phyloP scores from a whole-genome alignment of 1,284 basidiomycete genomes.

The Rhodotorula glutinis region DNA sequence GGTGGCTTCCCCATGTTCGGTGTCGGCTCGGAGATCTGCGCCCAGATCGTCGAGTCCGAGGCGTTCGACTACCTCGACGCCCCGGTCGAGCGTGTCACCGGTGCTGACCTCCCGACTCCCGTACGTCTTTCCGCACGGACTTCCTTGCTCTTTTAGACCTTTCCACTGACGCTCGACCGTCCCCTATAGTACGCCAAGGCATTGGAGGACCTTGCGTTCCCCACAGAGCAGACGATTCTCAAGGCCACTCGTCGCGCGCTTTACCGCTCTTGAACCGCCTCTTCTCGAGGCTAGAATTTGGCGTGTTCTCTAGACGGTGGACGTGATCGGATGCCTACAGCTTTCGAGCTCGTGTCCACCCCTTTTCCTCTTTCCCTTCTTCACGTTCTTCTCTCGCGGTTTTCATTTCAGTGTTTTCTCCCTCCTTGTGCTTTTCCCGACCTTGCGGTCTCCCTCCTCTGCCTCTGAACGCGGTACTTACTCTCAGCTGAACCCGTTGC shows the following conservation, averaged over 20 bases:
- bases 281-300: too few relatives aligned
- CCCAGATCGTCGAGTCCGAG: slow-evolving; percentile 63
- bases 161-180: not conserved
- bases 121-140: slow-evolving; percentile 55
- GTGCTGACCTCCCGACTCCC: slow-evolving; percentile 92
- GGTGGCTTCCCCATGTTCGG: slow-evolving; percentile 98
- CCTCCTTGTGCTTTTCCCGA: not conserved
- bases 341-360: too few relatives aligned
- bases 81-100: slow-evolving; percentile 94
- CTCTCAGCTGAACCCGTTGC: too few relatives aligned
- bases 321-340: not conserved
- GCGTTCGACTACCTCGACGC: slow-evolving; percentile 92
- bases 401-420: too few relatives aligned
- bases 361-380: not conserved
- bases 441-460: not conserved
- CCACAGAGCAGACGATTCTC: slow-evolving; percentile 74
- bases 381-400: not conserved
- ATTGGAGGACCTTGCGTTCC: slow-evolving; percentile 86
- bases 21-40: slow-evolving; percentile 96
- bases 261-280: slow-evolving; percentile 23
- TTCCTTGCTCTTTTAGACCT: too few relatives aligned
- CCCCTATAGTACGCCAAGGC: slow-evolving; percentile 70
- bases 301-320: not conserved
- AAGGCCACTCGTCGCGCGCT: slow-evolving; percentile 34
- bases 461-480: too few relatives aligned